A percentile compares a stretch with the other conserved stretches of the same genome.
Conservation (phyloP, 2,329 filamentous ascomycete species). For the Cercospora sp. region DNA sequence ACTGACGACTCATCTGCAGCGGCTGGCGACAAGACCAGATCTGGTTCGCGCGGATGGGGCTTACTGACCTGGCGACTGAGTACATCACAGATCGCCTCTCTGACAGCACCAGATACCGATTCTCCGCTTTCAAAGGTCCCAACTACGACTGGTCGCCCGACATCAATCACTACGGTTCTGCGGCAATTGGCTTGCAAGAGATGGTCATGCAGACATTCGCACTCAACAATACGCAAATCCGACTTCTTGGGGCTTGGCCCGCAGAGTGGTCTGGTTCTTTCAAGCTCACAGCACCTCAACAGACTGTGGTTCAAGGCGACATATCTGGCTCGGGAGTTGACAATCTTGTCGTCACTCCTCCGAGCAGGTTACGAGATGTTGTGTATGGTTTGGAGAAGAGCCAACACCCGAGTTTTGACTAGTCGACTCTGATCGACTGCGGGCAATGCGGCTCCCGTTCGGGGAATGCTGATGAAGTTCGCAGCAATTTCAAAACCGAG, state of each 20-base stretch:
- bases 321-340: neutral
- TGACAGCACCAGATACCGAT: neutral
- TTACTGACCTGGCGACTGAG: neutral
- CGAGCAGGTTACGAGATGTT: neutral
- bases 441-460: no score
- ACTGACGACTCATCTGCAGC: neutral
- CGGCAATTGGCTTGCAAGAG: neutral
- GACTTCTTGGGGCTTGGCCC: neutral
- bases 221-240: neutral
- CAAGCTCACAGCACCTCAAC: neutral
- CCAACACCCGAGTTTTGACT: neutral
- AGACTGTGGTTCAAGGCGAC: neutral
- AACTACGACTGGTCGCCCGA: neutral
- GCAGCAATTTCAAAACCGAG: no score
- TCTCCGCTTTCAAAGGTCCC: neutral
- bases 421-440: neutral
- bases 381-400: neutral
- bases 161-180: neutral
- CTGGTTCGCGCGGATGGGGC: neutral
- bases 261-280: neutral
- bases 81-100: neutral
- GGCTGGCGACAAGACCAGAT: conserved; percentile 1
- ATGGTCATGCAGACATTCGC: conserved; percentile 1
- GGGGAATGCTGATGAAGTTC: no score
- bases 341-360: neutral